Percentiles rank a stretch among this genome's conserved stretches.
phyloP scores from a whole-genome alignment of 225 moss, liverwort and hornwort species.

The Polytrichum formosum region DNA sequence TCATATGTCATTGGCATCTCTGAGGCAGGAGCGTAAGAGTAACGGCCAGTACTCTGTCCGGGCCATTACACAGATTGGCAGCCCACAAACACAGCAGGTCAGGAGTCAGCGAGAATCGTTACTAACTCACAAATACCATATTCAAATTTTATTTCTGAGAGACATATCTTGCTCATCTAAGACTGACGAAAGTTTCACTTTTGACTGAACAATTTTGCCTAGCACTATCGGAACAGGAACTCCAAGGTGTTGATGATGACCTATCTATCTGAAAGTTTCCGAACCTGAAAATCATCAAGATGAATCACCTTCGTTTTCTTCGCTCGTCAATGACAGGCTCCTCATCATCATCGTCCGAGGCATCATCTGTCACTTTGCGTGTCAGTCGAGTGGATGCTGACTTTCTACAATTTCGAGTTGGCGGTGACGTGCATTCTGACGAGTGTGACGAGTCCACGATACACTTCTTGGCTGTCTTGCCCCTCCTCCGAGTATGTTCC shows the following conservation, averaged over 20 bases:
- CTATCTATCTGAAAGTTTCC: not conserved
- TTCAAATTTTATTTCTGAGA: not conserved
- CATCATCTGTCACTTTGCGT: not conserved
- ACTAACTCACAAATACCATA: not conserved
- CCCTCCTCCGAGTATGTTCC: not conserved
- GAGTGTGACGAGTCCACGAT: not conserved
- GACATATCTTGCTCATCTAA: not conserved
- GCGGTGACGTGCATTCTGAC: not conserved
- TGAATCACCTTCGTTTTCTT: constrained; percentile 11
- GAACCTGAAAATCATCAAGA: not conserved
- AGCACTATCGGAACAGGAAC: no score
- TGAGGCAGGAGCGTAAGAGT: not conserved
- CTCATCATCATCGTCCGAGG: not conserved
- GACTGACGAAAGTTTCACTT: no score
- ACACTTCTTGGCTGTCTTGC: not conserved
- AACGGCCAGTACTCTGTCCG: not conserved
- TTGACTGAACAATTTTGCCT: not conserved
- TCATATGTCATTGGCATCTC: not conserved
- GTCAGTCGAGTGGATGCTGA: not conserved
- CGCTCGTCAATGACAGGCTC: constrained; percentile 9
- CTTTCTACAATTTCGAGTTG: not conserved
- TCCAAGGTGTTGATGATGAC: not conserved
- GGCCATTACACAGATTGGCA: constrained; percentile 4
- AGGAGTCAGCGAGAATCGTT: not conserved
- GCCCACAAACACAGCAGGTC: constrained; percentile 11